Percentiles rank a stretch among this genome's conserved stretches.
phyloP scores from a whole-genome alignment of 73 alveolate species.

The Blepharisma stoltei region DNA sequence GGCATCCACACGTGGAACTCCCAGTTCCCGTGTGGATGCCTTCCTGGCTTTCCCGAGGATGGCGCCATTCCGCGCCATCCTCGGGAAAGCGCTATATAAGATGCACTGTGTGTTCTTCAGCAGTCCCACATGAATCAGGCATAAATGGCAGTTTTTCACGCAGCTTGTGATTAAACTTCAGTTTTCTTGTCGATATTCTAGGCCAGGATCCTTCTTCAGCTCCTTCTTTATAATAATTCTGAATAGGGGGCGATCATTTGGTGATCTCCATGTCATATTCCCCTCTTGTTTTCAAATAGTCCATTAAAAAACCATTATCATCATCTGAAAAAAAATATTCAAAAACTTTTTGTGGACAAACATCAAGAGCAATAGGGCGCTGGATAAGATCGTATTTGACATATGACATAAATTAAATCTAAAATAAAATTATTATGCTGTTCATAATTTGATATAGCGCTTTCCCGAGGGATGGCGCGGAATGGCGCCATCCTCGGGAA shows the following conservation, averaged over 20 bases:
- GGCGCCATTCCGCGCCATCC: too few species aligned
- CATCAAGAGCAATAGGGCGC: background rate
- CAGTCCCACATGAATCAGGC: background rate
- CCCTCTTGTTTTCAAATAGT: background rate
- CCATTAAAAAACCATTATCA: background rate
- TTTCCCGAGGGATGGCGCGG: background rate
- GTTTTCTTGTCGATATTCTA: background rate
- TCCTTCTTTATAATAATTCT: background rate
- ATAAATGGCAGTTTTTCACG: background rate
- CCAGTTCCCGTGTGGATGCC: too few species aligned
- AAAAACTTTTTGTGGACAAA: conserved; percentile 10
- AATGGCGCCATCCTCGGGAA: too few species aligned
- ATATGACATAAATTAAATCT: too few species aligned
- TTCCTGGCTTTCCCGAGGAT: too few species aligned
- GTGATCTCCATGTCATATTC: background rate
- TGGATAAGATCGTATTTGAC: background rate
- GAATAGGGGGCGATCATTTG: background rate
- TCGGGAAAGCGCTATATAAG: too few species aligned
- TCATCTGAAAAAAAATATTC: conserved; percentile 19
- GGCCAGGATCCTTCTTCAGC: background rate
- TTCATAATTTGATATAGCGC: background rate
- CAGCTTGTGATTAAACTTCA: background rate
- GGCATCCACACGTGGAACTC: too few species aligned
- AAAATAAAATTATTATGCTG: too few species aligned
- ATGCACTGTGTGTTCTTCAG: background rate